phyloP scores from a whole-genome alignment of 768 basidiomycete species.

The Paxillus involutus region DNA sequence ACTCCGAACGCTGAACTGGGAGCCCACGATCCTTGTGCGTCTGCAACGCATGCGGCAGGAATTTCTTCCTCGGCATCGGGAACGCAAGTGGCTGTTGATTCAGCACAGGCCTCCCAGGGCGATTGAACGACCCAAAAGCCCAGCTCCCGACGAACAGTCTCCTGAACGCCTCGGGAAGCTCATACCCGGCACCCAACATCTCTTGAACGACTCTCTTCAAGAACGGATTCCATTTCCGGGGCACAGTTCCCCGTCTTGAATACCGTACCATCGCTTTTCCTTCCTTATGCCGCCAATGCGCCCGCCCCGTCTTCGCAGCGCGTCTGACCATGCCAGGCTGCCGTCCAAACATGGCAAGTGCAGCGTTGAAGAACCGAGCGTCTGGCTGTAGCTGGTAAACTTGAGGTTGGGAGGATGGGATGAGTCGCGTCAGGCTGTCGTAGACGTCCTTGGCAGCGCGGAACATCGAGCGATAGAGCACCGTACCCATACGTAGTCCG shows the following conservation, averaged over 20 bases:
- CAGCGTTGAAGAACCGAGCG: slow-evolving; percentile 67
- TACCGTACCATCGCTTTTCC: slow-evolving; percentile 26
- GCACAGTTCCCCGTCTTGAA: slow-evolving; percentile 24
- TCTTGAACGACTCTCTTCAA: slow-evolving; percentile 38
- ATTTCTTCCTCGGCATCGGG: slow-evolving; percentile 17
- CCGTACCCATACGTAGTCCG: slow-evolving; percentile 28
- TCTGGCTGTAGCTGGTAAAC: slow-evolving; percentile 48
- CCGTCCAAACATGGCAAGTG: slow-evolving; percentile 44
- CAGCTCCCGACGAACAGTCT: slow-evolving; percentile 40
- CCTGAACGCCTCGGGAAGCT: slow-evolving; percentile 40
- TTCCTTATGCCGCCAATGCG: slow-evolving; percentile 33
- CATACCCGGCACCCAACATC: slow-evolving; percentile 40
- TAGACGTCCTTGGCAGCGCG: slow-evolving; percentile 31
- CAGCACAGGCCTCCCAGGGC: slow-evolving; percentile 1
- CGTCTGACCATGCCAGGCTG: slow-evolving; percentile 20
- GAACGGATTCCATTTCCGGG: slow-evolving; percentile 31
- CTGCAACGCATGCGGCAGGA: slow-evolving; percentile 23
- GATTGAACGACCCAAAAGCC: slow-evolving; percentile 20
- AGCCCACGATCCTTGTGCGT: slow-evolving; percentile 34
- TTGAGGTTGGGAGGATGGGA: slow-evolving; percentile 24
- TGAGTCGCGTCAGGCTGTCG: slow-evolving; percentile 19
- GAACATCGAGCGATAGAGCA: slow-evolving; percentile 39
- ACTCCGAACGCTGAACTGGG: slow-evolving; percentile 28
- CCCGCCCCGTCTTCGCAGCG: slow-evolving; percentile 9
- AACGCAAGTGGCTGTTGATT: slow-evolving; percentile 31